phyloP scores from a whole-genome alignment of 2,329 filamentous ascomycete genomes.

The Ambrosiella xylebori region DNA sequence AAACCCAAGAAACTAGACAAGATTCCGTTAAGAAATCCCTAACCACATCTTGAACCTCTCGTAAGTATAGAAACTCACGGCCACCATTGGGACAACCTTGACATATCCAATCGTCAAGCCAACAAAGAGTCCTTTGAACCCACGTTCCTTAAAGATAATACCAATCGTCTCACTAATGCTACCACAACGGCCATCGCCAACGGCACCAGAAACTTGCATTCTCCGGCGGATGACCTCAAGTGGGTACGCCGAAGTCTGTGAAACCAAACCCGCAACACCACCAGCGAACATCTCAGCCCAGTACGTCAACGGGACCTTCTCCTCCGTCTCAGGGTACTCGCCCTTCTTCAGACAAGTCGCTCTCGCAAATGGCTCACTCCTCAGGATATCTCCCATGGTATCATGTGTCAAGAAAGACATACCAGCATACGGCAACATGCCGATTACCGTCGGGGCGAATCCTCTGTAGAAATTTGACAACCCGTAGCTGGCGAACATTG shows the following conservation, averaged over 20 bases:
- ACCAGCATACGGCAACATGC: slow-evolving; percentile 94
- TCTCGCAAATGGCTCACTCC: slow-evolving; percentile 44
- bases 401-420: slow-evolving; percentile 94
- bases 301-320: slow-evolving; percentile 57
- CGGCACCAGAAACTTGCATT: slow-evolving; percentile 92
- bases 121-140: slow-evolving; percentile 72
- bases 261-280: slow-evolving; percentile 71
- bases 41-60: slow-evolving; percentile 45
- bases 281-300: slow-evolving; percentile 79
- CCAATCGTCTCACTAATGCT: slow-evolving; percentile 61
- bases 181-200: slow-evolving; percentile 71
- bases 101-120: slow-evolving; percentile 88
- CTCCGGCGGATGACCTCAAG: slow-evolving; percentile 79
- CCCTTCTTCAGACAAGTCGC: slow-evolving; percentile 60
- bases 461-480: slow-evolving; percentile 88
- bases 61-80: slow-evolving; percentile 50
- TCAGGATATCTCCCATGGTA: slow-evolving; percentile 68
- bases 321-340: slow-evolving; percentile 29
- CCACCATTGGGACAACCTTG: slow-evolving; percentile 82
- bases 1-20: neutral
- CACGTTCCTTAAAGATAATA: slow-evolving; percentile 59
- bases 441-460: slow-evolving; percentile 74
- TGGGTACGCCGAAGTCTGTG: slow-evolving; percentile 84
- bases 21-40: slow-evolving; percentile 37
- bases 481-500: slow-evolving; percentile 42